Evolutionary conservation across 345 rosid genomes (phyloP).

Genomic region (Linum usitatissimum): DNA sequence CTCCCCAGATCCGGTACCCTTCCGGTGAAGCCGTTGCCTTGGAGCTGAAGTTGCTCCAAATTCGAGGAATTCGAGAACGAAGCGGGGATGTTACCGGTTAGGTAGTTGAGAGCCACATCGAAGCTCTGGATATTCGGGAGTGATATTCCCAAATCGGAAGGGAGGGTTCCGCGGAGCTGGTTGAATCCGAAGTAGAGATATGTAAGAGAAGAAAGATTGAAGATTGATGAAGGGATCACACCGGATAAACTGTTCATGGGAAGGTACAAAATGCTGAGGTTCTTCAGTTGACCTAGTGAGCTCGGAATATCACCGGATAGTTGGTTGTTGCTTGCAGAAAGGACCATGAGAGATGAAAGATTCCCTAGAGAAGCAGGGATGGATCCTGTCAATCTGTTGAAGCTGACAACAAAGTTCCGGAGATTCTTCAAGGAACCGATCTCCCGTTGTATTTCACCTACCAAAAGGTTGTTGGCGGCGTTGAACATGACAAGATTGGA

Average conservation of each 20-base stretch:
- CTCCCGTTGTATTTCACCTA: constrained; percentile 2
- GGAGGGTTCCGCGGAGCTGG: constrained; percentile 18
- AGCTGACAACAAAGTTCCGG: neutral
- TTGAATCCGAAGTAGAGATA: fast-evolving
- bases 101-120: neutral
- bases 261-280: neutral
- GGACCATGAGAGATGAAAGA: constrained; percentile 1
- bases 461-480: neutral
- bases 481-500: neutral
- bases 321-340: neutral
- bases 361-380: constrained; percentile 16
- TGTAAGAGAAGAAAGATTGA: constrained; percentile 20
- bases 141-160: constrained; percentile 9
- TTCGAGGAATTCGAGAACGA: constrained; percentile 14
- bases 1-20: constrained; percentile 11
- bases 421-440: constrained; percentile 8
- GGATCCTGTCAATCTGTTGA: constrained; percentile 2
- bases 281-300: constrained; percentile 3
- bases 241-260: constrained; percentile 6
- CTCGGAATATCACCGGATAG: constrained; percentile 15
- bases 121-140: constrained; percentile 7
- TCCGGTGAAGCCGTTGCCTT: neutral
- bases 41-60: neutral
- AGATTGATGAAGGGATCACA: constrained; percentile 13
- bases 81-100: constrained; percentile 10